These are phyloP conservation scores for Cornus suecica DNA, from an alignment of 148 eudicot genomes.

Conservation along the genomic window DNA sequence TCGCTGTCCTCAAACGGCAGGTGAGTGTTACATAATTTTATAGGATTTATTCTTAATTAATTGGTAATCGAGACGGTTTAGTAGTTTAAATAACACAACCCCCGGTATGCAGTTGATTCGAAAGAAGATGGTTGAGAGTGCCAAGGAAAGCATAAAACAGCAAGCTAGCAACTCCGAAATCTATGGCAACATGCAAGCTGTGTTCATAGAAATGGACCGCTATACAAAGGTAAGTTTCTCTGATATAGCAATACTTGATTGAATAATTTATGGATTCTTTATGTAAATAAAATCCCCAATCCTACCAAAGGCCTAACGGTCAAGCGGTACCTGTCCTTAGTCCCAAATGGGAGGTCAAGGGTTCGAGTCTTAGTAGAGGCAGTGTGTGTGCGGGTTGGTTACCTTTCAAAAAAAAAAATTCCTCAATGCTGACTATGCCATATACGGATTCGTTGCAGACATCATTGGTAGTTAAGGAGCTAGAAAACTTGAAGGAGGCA, in stretches of 20 bases:
- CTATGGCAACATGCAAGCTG: conserved; percentile 66
- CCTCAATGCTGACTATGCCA: neutral
- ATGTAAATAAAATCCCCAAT: too few species aligned
- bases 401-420: too few species aligned
- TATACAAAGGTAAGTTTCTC: conserved; percentile 39
- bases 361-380: too few species aligned
- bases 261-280: too few species aligned
- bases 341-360: too few species aligned
- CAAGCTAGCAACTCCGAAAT: conserved; percentile 58
- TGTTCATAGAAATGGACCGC: conserved; percentile 56
- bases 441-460: conserved; percentile 20
- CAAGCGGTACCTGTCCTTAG: too few species aligned
- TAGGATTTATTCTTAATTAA: too few species aligned
- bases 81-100: neutral
- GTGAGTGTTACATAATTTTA: conserved; percentile 19
- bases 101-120: conserved; percentile 49
- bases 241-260: too few species aligned
- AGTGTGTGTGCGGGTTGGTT: too few species aligned
- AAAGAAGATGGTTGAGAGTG: conserved; percentile 64
- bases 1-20: conserved; percentile 75
- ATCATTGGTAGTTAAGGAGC: conserved; percentile 28
- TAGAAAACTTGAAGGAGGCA: conserved; percentile 46
- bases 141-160: conserved; percentile 56
- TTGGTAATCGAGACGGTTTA: neutral
- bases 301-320: too few species aligned